Evolutionary conservation across 2,329 filamentous ascomycete species (phyloP), one percentile per base, ranked within the genome.

Genomic region (Didymella keratinophila): DNA sequence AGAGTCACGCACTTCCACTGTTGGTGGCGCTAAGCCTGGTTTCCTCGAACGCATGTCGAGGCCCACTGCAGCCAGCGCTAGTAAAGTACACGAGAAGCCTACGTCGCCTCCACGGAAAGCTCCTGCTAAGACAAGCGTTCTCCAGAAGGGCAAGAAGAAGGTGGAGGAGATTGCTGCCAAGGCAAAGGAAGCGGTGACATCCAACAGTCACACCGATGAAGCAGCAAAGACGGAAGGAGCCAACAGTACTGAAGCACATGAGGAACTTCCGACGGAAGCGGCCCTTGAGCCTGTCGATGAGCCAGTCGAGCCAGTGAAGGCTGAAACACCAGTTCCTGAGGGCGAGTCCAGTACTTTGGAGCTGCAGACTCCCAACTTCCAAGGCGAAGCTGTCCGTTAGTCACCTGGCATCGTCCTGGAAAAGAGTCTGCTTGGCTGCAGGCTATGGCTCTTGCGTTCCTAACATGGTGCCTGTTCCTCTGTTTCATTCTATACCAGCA

Each of bases 41-140:
- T 93, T 93, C 76, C 78, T 93, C 25, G 89, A 89, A n/a, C 86
- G 90, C 51, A 92, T 93, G 90, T 93, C 89, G 86, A 82, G 90
- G 39, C 90, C 90, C 2, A 93, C 90, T 0, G 85, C 89, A 43
- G 81, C 86, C 44, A 91, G 88, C 5, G 83, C 88, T 9, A 87
- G 82, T 62, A 92, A 91, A 78, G 84, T 84, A 0, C 80, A 85
- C 2, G 89, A 91, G 5, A 92, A 90, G 77, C 71, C 72, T 20
- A 73, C 75, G 16, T 72, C 75, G 58, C 76, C 78, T 30, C 76
- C 78, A 12, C 69, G 67, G 27, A 70, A 71, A 39, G 50, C 70
- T 18, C 45, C 61, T 10, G 54, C 60, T 3, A 73, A 71, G 56
- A 59, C 61, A n/a, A 65, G 64, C 37, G 50, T 67, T 16, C 60